Evolutionary conservation across 2,329 filamentous ascomycete species (phyloP).

Genomic region (Balansia obtecta): DNA sequence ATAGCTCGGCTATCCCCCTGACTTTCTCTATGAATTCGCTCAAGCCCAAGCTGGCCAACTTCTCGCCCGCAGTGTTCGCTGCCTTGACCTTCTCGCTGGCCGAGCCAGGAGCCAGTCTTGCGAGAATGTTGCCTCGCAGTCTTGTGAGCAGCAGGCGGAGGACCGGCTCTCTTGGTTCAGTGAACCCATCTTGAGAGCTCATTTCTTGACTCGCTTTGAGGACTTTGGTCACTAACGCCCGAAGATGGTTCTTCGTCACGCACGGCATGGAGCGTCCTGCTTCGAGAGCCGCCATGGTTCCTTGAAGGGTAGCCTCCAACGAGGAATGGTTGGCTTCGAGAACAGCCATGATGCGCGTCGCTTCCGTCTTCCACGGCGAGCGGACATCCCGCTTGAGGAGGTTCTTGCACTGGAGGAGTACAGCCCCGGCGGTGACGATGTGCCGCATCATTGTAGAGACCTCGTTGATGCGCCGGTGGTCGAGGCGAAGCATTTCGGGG

Average conservation of each 20-base stretch:
- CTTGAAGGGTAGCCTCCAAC: slow-evolving; percentile 42
- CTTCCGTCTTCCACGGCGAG: slow-evolving; percentile 64
- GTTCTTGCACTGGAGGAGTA: slow-evolving; percentile 71
- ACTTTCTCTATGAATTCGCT: slow-evolving; percentile 63
- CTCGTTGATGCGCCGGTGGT: slow-evolving; percentile 45
- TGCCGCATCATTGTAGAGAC: slow-evolving; percentile 30
- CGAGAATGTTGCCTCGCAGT: slow-evolving; percentile 53
- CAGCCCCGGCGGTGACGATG: slow-evolving; percentile 61
- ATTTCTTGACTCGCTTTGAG: slow-evolving; percentile 37
- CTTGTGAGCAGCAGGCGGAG: slow-evolving; percentile 56
- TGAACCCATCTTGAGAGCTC: slow-evolving; percentile 17
- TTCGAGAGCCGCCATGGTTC: slow-evolving; percentile 50
- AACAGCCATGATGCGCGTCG: slow-evolving; percentile 55
- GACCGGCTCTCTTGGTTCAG: slow-evolving; percentile 41
- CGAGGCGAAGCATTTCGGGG: slow-evolving; percentile 64
- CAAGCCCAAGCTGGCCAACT: slow-evolving; percentile 54
- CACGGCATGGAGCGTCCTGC: slow-evolving; percentile 50
- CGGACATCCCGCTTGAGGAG: slow-evolving; percentile 71
- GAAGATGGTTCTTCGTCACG: slow-evolving; percentile 47
- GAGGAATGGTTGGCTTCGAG: slow-evolving; percentile 44
- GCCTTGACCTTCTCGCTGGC: slow-evolving; percentile 59
- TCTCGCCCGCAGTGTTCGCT: slow-evolving; percentile 56
- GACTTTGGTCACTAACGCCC: slow-evolving; percentile 45
- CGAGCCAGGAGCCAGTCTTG: slow-evolving; percentile 50
- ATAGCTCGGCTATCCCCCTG: slow-evolving; percentile 54